Evolutionary conservation across 805 yeast species (phyloP), one percentile per base, ranked within the genome.

Genomic region (Diddensiella transvaalensis): DNA sequence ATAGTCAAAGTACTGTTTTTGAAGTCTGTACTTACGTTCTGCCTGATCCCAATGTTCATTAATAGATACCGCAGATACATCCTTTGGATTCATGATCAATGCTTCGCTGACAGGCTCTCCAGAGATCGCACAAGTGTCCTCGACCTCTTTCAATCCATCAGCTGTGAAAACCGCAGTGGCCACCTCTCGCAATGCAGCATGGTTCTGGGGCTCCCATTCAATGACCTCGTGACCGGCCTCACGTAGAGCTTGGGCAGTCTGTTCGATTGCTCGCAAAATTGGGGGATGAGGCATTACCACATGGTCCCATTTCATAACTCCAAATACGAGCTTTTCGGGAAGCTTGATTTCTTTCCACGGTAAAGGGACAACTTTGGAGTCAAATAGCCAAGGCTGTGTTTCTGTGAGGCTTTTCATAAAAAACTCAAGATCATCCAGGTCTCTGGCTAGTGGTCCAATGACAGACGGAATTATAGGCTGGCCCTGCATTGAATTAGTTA

Each of bases 91-190:
- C 57, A 84, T 73, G 51, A 80, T 81, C 15, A 35, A 13, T 54
- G 57, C 33, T 51, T 54, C 8, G 50, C 57, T 41, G 15, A 8
- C 8, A 18, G 36, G 90, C 90, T 63, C 87, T 91, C 39, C 91
- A 90, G 11, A 85, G 78, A 3, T 67, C 75, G 17, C 69, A 61
- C 83, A 85, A 43, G 91, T 91, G 64, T 86, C 93, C 56, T 79
- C 73, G 10, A 73, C 69, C 17, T 49, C 59, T 22, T 55, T 58
- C n/a, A 57, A 47, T 44, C 49, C 56, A 22, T 66, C 54, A 15
- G 44, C 51, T 10, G 72, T 70, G 65, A 83, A 86, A 21, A 52
- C 40, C 8, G 21, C 21, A 17, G 38, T n/a, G 6, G 32, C 32
- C 32, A 13, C 32, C 32, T 26, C 32, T 13, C 32, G 32, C 32